Percentiles rank a stretch among this genome's conserved stretches.
phyloP scores from a whole-genome alignment of 371 early-diverging fungal species.

The Rhizopus microsporus region DNA sequence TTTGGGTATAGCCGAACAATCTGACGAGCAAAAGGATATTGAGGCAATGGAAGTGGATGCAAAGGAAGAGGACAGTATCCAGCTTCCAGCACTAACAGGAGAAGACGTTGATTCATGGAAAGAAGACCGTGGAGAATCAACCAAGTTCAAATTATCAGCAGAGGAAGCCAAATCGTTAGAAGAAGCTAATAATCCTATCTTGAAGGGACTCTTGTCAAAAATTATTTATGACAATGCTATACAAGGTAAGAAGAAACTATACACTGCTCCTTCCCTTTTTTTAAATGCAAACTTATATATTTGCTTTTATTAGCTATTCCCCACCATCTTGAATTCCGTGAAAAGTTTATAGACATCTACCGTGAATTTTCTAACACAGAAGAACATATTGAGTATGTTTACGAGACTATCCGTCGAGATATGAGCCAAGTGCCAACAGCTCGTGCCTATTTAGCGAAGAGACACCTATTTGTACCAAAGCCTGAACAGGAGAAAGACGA shows the following conservation, averaged over 20 bases:
- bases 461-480: slow-evolving; percentile 33
- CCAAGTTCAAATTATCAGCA: slow-evolving; percentile 29
- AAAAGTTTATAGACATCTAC: slow-evolving; percentile 71
- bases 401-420: slow-evolving; percentile 62
- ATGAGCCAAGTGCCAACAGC: slow-evolving; percentile 61
- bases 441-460: slow-evolving; percentile 62
- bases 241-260: slow-evolving; percentile 35
- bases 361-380: slow-evolving; percentile 54
- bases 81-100: slow-evolving; percentile 61
- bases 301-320: slow-evolving; percentile 57
- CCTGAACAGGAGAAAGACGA: slow-evolving; percentile 39
- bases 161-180: slow-evolving; percentile 50
- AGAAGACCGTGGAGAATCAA: slow-evolving; percentile 39
- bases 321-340: slow-evolving; percentile 72
- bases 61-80: slow-evolving; percentile 45
- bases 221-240: slow-evolving; percentile 88
- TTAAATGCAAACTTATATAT: background rate
- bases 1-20: slow-evolving; percentile 62
- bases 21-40: slow-evolving; percentile 34
- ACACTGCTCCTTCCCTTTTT: background rate
- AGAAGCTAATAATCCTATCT: slow-evolving; percentile 67
- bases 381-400: slow-evolving; percentile 43
- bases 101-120: slow-evolving; percentile 52
- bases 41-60: slow-evolving; percentile 36
- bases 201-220: slow-evolving; percentile 79